Evolutionary conservation across 2,329 filamentous ascomycete species (phyloP).

Genomic region (Cladophialophora psammophila): DNA sequence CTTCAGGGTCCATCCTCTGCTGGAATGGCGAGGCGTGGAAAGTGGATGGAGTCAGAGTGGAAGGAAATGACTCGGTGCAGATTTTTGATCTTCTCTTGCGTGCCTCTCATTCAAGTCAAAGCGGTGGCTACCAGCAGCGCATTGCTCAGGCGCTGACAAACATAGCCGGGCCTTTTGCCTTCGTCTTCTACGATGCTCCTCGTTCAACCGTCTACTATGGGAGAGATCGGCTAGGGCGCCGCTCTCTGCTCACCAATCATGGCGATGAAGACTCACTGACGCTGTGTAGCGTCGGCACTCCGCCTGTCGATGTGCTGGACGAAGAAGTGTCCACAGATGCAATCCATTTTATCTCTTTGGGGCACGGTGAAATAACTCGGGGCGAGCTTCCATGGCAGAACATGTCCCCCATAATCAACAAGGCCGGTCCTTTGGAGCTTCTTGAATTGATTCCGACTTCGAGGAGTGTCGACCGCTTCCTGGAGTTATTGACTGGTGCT

Average conservation of each 20-base stretch:
- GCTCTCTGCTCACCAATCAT: constrained; percentile 70
- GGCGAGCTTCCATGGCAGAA: constrained; percentile 28
- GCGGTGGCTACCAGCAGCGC: constrained; percentile 38
- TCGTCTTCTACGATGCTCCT: constrained; percentile 77
- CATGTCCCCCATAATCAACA: constrained; percentile 22
- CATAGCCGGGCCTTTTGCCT: constrained; percentile 85
- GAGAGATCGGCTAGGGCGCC: constrained; percentile 83
- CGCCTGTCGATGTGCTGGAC: constrained; percentile 58
- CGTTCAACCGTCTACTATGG: constrained; percentile 76
- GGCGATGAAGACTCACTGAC: constrained; percentile 56
- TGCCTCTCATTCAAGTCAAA: constrained; percentile 45
- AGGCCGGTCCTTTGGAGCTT: neutral
- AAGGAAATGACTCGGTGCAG: constrained; percentile 78
- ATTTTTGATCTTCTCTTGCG: constrained; percentile 69
- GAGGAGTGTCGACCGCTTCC: constrained; percentile 23
- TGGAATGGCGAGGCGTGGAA: constrained; percentile 99
- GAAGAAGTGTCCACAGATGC: constrained; percentile 84
- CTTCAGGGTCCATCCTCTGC: constrained; percentile 74
- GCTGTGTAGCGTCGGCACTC: constrained; percentile 75
- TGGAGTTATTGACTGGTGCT: constrained; percentile 31
- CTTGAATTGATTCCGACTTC: constrained; percentile 23
- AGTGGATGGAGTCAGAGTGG: constrained; percentile 63
- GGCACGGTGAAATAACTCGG: constrained; percentile 4
- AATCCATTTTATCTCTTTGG: constrained; percentile 67
- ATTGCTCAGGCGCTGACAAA: constrained; percentile 63